These are phyloP conservation scores for Cyclotella choctawhatcheeana DNA, from an alignment of 108 stramenopile genomes.

Conservation along the genomic window DNA sequence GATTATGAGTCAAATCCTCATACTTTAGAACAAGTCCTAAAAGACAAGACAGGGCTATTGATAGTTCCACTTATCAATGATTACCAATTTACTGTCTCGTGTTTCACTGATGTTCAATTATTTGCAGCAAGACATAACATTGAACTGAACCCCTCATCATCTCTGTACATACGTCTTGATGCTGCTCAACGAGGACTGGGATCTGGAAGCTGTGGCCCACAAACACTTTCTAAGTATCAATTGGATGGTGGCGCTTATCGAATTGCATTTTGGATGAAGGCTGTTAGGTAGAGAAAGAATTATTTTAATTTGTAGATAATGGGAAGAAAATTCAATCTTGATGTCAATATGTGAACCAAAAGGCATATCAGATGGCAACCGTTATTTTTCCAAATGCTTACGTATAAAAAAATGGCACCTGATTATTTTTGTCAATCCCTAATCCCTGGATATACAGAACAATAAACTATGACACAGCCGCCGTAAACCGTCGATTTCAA, in stretches of 20 bases:
- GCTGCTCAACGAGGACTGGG: constrained; percentile 47
- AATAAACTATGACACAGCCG: no score
- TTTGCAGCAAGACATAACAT: constrained; percentile 30
- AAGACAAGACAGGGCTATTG: constrained; percentile 24
- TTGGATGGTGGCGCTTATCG: constrained; percentile 27
- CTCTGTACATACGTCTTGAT: constrained; percentile 38
- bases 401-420: no score
- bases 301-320: no score
- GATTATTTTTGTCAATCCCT: no score
- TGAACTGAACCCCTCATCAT: constrained; percentile 16
- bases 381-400: no score
- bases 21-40: constrained; percentile 1
- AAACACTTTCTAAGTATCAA: constrained; percentile 34
- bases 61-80: constrained; percentile 15
- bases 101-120: constrained; percentile 18
- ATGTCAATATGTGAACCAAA: no score
- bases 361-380: no score
- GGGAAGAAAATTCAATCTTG: no score
- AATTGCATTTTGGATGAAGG: constrained; percentile 27
- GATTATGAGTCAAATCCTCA: background rate
- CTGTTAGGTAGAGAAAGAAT: no score
- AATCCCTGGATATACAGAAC: no score
- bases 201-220: constrained; percentile 46
- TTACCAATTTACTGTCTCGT: constrained; percentile 24
- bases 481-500: no score